Conservation (phyloP, 1,139 yeast species). For the Magnusiomyces clavatus region DNA sequence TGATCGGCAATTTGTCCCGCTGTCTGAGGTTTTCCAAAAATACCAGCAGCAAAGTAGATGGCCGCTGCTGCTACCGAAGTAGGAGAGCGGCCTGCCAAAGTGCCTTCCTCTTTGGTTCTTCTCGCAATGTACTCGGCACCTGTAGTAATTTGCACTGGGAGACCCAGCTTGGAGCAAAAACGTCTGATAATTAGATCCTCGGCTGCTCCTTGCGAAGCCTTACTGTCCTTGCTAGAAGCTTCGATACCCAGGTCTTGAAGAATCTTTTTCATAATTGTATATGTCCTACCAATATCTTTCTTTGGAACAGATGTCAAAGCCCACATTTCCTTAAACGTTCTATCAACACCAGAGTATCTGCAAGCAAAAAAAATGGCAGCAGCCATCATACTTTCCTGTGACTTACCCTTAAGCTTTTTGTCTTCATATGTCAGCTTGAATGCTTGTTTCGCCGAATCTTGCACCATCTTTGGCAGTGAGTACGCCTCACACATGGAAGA, state of each 20-base stretch:
- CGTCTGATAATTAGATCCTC: constrained; percentile 85
- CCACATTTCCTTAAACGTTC: constrained; percentile 94
- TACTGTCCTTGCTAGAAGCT: background rate
- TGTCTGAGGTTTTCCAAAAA: constrained; percentile 57
- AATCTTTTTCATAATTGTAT: constrained; percentile 71
- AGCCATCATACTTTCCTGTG: constrained; percentile 93
- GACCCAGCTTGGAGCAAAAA: constrained; percentile 91
- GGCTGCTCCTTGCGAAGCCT: constrained; percentile 73
- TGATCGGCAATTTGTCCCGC: constrained; percentile 84
- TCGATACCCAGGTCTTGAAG: constrained; percentile 31
- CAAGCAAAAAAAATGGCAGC: constrained; percentile 94
- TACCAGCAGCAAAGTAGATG: constrained; percentile 81
- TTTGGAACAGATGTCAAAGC: constrained; percentile 91
- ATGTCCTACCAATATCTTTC: constrained; percentile 75
- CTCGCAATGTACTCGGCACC: constrained; percentile 93
- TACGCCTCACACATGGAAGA: constrained; percentile 97
- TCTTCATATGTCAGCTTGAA: constrained; percentile 89
- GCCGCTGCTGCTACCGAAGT: constrained; percentile 97
- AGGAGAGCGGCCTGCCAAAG: constrained; percentile 94
- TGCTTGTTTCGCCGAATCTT: constrained; percentile 96
- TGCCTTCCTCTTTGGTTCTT: constrained; percentile 83
- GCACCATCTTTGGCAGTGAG: constrained; percentile 87
- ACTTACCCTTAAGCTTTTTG: constrained; percentile 77
- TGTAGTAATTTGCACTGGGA: constrained; percentile 75
- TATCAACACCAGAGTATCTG: constrained; percentile 86